Evolutionary conservation across 2,329 filamentous ascomycete genomes (phyloP).

Genomic region (Neofusicoccum kwambonambiense): DNA sequence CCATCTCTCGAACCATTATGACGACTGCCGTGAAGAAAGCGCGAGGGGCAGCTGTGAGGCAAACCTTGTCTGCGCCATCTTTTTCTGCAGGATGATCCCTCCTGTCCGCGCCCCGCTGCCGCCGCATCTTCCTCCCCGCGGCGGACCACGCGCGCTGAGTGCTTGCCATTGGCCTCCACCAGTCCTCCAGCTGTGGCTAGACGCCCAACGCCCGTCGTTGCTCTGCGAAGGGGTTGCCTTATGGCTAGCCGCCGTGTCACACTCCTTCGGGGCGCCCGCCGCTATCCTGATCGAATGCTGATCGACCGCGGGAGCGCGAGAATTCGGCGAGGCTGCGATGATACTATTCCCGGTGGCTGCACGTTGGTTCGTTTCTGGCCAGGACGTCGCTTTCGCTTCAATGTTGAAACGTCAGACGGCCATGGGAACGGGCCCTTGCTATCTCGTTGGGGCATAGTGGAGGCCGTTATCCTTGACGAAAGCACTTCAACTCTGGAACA

Average conservation of each 20-base stretch:
- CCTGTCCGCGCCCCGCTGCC: not conserved
- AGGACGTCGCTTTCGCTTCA: constrained; percentile 8
- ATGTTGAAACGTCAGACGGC: constrained; percentile 3
- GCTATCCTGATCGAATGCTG: constrained; percentile 5
- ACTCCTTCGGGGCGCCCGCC: constrained; percentile 14
- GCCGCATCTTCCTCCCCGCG: not conserved
- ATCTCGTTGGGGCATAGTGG: not conserved
- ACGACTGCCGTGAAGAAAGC: constrained; percentile 16
- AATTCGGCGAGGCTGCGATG: constrained; percentile 2
- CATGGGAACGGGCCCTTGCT: not conserved
- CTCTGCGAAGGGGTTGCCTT: constrained; percentile 16
- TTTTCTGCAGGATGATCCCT: constrained; percentile 8
- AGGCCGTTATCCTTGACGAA: constrained; percentile 12
- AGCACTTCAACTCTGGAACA: constrained; percentile 18
- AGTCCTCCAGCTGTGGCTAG: not conserved
- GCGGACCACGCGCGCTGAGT: not conserved
- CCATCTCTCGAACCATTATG: constrained; percentile 9
- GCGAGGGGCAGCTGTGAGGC: constrained; percentile 11
- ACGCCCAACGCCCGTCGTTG: constrained; percentile 4
- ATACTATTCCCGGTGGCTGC: constrained; percentile 6
- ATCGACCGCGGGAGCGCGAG: constrained; percentile 5
- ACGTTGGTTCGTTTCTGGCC: not conserved
- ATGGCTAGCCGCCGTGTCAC: constrained; percentile 12
- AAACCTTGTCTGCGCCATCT: constrained; percentile 16
- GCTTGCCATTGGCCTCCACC: not conserved